These are phyloP conservation scores for Malassezia brasiliensis DNA, from an alignment of 1,284 basidiomycete genomes.

Conservation along the genomic window DNA sequence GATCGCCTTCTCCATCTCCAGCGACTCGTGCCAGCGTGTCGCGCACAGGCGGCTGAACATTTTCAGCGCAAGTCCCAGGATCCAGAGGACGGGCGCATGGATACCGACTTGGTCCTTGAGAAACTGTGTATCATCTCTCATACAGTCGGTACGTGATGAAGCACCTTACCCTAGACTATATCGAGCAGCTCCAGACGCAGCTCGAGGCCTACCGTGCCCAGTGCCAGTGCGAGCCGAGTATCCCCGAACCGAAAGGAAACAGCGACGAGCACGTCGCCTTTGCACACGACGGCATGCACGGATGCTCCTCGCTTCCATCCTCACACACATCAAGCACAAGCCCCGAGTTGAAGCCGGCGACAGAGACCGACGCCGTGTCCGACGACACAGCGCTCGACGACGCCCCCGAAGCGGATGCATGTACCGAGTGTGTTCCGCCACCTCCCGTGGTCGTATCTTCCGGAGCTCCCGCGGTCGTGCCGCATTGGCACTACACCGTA, in stretches of 20 bases:
- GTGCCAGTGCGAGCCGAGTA: constrained; percentile 13
- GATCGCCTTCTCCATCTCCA: constrained; percentile 42
- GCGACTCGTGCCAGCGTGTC: constrained; percentile 38
- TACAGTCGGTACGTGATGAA: constrained; percentile 19
- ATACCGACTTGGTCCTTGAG: constrained; percentile 34
- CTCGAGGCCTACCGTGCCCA: constrained; percentile 15
- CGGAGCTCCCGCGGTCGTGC: too few species aligned
- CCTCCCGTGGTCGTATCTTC: too few species aligned
- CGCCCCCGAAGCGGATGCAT: too few species aligned
- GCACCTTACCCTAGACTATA: constrained; percentile 10
- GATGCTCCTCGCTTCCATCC: neutral
- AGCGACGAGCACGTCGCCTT: neutral
- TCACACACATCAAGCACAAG: neutral
- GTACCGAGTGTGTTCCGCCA: too few species aligned
- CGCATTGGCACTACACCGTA: too few species aligned
- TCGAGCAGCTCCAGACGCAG: constrained; percentile 13
- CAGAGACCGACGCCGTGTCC: too few species aligned
- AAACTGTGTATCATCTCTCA: constrained; percentile 46
- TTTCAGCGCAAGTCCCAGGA: constrained; percentile 14
- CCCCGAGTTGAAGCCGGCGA: neutral
- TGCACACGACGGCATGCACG: neutral
- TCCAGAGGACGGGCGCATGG: constrained; percentile 23
- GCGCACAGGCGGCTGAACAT: constrained; percentile 33
- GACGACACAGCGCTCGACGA: too few species aligned
- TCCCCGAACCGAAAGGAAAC: neutral